A percentile compares a stretch with the other conserved stretches of the same genome.
These are phyloP conservation scores for Verticillium dahliae DNA, from an alignment of 2,329 filamentous ascomycete species.

Conservation along the genomic window DNA sequence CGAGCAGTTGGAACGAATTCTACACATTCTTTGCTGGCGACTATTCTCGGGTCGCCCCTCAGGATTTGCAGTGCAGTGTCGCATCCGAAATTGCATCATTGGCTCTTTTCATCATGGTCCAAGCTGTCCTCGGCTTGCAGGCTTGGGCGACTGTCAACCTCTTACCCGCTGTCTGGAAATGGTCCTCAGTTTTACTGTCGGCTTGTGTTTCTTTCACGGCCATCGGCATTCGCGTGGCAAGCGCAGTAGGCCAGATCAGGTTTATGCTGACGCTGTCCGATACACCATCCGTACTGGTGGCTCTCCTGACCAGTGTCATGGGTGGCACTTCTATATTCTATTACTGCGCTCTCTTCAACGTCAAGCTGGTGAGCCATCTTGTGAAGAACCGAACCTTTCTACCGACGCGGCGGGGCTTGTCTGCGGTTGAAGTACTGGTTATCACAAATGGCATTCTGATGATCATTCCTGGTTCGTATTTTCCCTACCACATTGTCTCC, in stretches of 20 bases:
- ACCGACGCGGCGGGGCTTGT: constrained; percentile 32
- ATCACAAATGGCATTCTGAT: constrained; percentile 51
- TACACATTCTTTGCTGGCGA: constrained; percentile 55
- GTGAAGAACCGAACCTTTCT: constrained; percentile 39
- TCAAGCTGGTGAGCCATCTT: constrained; percentile 42
- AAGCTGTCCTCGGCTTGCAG: constrained; percentile 43
- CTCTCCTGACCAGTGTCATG: constrained; percentile 19
- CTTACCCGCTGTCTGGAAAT: constrained; percentile 32
- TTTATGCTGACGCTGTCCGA: constrained; percentile 15
- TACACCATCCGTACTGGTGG: not conserved
- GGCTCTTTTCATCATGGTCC: constrained; percentile 36
- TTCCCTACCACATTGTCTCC: not conserved
- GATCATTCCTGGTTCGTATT: constrained; percentile 43
- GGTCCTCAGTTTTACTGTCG: constrained; percentile 23
- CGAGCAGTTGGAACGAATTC: constrained; percentile 52
- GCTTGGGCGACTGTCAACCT: constrained; percentile 45
- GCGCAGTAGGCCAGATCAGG: constrained; percentile 27
- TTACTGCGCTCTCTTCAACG: constrained; percentile 51
- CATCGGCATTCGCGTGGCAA: constrained; percentile 23
- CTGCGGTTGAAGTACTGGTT: constrained; percentile 46
- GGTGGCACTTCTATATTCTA: constrained; percentile 38
- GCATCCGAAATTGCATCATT: constrained; percentile 34
- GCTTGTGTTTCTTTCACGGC: constrained; percentile 20
- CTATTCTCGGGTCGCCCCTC: constrained; percentile 35
- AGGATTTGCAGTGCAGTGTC: constrained; percentile 28